Evolutionary conservation across 495 filamentous ascomycete species (phyloP).

Genomic region (Parathielavia appendiculata): DNA sequence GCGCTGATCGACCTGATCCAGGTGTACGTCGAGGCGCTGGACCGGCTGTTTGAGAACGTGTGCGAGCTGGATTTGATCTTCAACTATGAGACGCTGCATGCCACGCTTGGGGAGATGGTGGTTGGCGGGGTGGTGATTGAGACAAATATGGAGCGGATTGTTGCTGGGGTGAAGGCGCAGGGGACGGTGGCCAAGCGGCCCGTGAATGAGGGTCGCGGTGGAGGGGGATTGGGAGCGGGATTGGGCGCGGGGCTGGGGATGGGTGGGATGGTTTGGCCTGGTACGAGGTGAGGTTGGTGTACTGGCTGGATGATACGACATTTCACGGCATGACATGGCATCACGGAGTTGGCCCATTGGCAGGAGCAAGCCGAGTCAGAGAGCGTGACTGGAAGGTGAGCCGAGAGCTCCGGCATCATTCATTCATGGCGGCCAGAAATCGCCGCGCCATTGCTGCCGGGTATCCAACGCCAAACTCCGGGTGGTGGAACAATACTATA

Average conservation of each 20-base stretch:
- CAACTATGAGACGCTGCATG: constrained; percentile 96
- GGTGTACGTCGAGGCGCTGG: constrained; percentile 93
- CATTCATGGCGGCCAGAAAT: constrained; percentile 11
- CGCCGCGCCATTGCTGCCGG: constrained; percentile 19
- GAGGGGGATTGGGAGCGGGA: constrained; percentile 30
- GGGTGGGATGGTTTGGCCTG: constrained; percentile 56
- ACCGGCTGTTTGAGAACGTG: constrained; percentile 94
- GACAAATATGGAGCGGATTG: constrained; percentile 81
- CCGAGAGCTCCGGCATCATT: background rate
- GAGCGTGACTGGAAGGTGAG: background rate
- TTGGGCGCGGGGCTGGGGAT: constrained; percentile 45
- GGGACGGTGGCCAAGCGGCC: constrained; percentile 71
- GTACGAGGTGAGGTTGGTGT: constrained; percentile 32
- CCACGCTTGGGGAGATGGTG: constrained; percentile 87
- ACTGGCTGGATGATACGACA: background rate
- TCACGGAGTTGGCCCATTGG: background rate
- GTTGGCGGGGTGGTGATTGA: constrained; percentile 95
- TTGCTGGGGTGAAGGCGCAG: constrained; percentile 74
- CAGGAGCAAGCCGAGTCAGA: background rate
- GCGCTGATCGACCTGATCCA: constrained; percentile 95
- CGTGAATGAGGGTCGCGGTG: constrained; percentile 47
- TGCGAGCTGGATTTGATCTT: constrained; percentile 98
- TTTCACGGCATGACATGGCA: background rate
- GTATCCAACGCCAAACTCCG: constrained; percentile 34
- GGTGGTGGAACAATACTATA: constrained; percentile 21